These are phyloP conservation scores for Exserohilum turcica DNA, from an alignment of 2,329 filamentous ascomycete genomes.

Conservation along the genomic window DNA sequence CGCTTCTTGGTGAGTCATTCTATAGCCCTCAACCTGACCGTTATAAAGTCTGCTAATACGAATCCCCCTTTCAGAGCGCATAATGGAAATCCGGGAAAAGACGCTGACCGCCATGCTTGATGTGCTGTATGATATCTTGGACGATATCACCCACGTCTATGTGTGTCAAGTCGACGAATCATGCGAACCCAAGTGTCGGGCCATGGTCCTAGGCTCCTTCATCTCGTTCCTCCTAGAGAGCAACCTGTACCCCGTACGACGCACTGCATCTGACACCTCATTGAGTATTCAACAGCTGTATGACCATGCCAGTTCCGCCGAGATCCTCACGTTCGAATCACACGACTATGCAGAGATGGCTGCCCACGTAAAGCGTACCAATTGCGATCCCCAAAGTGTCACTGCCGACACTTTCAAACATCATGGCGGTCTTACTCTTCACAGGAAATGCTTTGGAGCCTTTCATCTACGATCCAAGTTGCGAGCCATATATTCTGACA, in stretches of 20 bases:
- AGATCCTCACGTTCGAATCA: slow-evolving; percentile 9
- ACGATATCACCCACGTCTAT: slow-evolving; percentile 10
- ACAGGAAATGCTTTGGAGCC: slow-evolving; percentile 8
- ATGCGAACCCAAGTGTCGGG: slow-evolving; percentile 8
- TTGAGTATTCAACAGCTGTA: slow-evolving; percentile 11
- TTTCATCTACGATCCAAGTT: slow-evolving; percentile 6
- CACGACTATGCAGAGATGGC: slow-evolving; percentile 11
- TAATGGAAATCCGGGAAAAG: slow-evolving; percentile 9
- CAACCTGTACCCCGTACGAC: slow-evolving; percentile 9
- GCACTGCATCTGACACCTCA: slow-evolving; percentile 8
- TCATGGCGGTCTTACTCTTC: background rate
- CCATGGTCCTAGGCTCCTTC: slow-evolving; percentile 6
- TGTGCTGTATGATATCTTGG: slow-evolving; percentile 5
- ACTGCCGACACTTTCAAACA: slow-evolving; percentile 12
- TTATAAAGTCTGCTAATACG: background rate
- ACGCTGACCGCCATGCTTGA: slow-evolving; percentile 8
- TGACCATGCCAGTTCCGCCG: background rate
- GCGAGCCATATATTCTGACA: slow-evolving; percentile 3
- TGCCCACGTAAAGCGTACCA: slow-evolving; percentile 5
- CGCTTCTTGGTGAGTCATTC: slow-evolving; percentile 8
- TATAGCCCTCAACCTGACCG: background rate
- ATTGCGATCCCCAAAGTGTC: slow-evolving; percentile 6
- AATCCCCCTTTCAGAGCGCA: slow-evolving; percentile 5
- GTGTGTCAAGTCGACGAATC: slow-evolving; percentile 10
- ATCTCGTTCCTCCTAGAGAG: slow-evolving; percentile 11